Evolutionary conservation across 345 rosid genomes (phyloP).

Genomic region (Salix viminalis): DNA sequence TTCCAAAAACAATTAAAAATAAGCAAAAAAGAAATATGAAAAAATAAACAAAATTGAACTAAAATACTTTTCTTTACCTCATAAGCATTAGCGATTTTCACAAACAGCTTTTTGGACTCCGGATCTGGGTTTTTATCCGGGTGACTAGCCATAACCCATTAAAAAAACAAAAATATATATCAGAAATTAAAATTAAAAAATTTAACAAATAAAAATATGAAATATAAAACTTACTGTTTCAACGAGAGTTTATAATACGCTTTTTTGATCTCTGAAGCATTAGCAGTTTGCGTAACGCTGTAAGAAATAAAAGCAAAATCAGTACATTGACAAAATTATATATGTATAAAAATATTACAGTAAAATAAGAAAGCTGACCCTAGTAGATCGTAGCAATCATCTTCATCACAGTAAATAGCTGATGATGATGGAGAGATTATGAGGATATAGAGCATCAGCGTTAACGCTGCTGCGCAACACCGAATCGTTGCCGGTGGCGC

Average conservation of each 20-base stretch:
- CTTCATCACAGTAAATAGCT: slow-evolving; percentile 94
- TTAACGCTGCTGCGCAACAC: slow-evolving; percentile 38
- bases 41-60: background rate
- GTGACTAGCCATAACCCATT: slow-evolving; percentile 42
- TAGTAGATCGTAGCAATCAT: slow-evolving; percentile 92
- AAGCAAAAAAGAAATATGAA: background rate
- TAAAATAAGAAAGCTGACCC: slow-evolving; percentile 42
- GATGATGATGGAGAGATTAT: slow-evolving; percentile 37
- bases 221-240: slow-evolving; percentile 50
- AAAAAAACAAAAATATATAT: background rate
- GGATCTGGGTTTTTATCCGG: slow-evolving; percentile 99
- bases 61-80: slow-evolving; percentile 46
- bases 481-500: slow-evolving; percentile 54
- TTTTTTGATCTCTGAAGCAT: slow-evolving; percentile 88
- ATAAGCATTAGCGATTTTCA: slow-evolving; percentile 92
- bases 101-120: slow-evolving; percentile 78
- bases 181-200: background rate
- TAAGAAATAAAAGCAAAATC: slow-evolving; percentile 3
- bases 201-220: background rate
- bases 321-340: background rate
- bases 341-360: no score
- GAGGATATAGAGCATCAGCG: slow-evolving; percentile 37
- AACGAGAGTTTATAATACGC: slow-evolving; percentile 90
- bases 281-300: slow-evolving; percentile 85
- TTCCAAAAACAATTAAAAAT: background rate